Percentiles rank a stretch among this genome's conserved stretches.
These are phyloP conservation scores for Ichthyophonus hoferi DNA, from an alignment of 208 protist species.

Conservation along the genomic window DNA sequence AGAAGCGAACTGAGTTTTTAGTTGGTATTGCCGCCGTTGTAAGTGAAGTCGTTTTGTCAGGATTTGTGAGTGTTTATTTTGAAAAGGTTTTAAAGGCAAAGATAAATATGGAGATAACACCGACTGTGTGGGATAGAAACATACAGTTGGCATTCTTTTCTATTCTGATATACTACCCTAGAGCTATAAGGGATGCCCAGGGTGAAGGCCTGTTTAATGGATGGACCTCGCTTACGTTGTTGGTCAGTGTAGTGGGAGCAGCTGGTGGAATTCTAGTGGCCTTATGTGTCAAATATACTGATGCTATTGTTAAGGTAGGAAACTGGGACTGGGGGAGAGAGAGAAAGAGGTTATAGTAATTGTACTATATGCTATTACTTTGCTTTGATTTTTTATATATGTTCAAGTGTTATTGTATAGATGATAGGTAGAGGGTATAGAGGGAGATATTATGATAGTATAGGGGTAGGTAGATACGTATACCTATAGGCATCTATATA, in stretches of 20 bases:
- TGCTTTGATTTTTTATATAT: too few species aligned
- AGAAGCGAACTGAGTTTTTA: neutral
- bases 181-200: neutral
- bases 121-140: conserved; percentile 19
- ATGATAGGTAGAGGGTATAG: too few species aligned
- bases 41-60: conserved; percentile 2
- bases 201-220: neutral
- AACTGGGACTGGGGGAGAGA: neutral
- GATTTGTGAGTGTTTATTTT: conserved; percentile 22
- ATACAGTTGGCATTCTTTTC: neutral
- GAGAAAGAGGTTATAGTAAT: neutral
- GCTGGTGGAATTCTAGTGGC: conserved; percentile 18
- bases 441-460: too few species aligned
- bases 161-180: conserved; percentile 5
- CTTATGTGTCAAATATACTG: conserved; percentile 2
- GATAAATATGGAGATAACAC: neutral
- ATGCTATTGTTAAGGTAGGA: neutral
- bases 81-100: conserved; percentile 1
- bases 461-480: too few species aligned
- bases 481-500: too few species aligned
- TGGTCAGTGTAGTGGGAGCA: neutral
- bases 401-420: too few species aligned
- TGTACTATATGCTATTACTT: too few species aligned
- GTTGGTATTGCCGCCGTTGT: neutral
- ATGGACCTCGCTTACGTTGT: neutral